Evolutionary conservation across 1,284 basidiomycete genomes (phyloP), one percentile per base, ranked within the genome.

Genomic region (Rhodotorula mucilaginosa): DNA sequence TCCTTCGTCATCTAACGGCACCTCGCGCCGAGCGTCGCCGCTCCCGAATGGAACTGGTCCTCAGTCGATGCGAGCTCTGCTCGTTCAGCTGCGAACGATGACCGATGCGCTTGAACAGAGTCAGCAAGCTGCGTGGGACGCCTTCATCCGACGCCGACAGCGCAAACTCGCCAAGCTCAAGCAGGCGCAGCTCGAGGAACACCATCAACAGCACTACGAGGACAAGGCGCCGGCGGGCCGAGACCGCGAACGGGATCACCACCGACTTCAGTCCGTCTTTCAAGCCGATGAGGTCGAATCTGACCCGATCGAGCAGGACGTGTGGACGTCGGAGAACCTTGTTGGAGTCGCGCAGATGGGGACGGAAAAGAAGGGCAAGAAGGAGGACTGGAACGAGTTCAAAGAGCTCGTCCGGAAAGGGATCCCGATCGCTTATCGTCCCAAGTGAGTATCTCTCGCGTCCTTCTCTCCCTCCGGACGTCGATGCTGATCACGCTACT

Each of bases 271-370:
- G 56, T 89, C 64, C 63, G 70, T 90, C 68, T 90, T 88, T 84
- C 46, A 89, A 90, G 59, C 90, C 34, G 44, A 49, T 51, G 44
- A 48, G 21, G 39, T 51, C n/a, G 88, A 2, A 18, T 21, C 31
- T 47, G 31, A 49, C 23, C 16, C 52, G 48, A 18, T 56, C 13
- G 29, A 39, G 51, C 59, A 56, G 48, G 51, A 62, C 18, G 64
- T 19, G 1, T 76, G 76, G 73, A 57, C 72, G 23, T 54, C 49
- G 48, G 77, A 78, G 31, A 79, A 80, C 34, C 82, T 97, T 54
- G 89, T 97, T 61, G 93, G 92, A 0, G 89, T 97, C 72, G 88
- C 89, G n/a, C 91, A 93, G 80, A 87, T 97, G 72, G 93, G 92
- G 0, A 80, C 88, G 31, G 87, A 87, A 10, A 84, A 87, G 15